Percentiles rank a stretch among this genome's conserved stretches.
Evolutionary conservation across 2,329 filamentous ascomycete genomes (phyloP).

Genomic region (Claviceps lovelessii): DNA sequence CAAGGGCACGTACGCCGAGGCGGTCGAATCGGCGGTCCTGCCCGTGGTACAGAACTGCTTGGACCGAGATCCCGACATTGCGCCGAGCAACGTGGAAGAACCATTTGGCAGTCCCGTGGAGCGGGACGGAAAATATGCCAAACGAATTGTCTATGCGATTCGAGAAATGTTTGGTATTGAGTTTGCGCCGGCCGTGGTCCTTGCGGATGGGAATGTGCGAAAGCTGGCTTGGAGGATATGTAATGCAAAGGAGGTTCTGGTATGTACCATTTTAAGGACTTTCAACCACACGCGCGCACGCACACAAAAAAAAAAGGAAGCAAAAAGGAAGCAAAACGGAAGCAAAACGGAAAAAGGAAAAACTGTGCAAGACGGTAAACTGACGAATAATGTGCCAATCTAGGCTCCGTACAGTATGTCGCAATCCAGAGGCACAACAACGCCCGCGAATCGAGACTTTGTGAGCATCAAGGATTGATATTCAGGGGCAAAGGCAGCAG

Average conservation of each 20-base stretch:
- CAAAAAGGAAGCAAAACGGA: too few relatives aligned
- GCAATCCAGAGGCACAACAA: conserved; percentile 45
- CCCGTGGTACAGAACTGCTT: conserved; percentile 84
- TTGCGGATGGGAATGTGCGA: conserved; percentile 76
- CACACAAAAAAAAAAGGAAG: too few relatives aligned
- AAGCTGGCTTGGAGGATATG: conserved; percentile 91
- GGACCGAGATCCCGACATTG: conserved; percentile 81
- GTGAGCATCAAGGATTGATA: conserved; percentile 13
- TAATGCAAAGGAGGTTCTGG: conserved; percentile 88
- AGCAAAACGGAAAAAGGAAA: too few relatives aligned
- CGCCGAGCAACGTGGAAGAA: conserved; percentile 65
- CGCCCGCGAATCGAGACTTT: conserved; percentile 35
- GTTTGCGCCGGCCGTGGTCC: conserved; percentile 82
- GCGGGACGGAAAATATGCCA: conserved; percentile 75
- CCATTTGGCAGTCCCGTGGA: conserved; percentile 75
- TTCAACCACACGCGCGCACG: too few relatives aligned
- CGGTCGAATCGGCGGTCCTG: conserved; percentile 64
- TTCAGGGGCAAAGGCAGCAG: too few relatives aligned
- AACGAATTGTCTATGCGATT: conserved; percentile 83
- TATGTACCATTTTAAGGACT: conserved; percentile 30
- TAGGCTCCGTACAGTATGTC: conserved; percentile 63
- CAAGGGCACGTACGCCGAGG: conserved; percentile 47
- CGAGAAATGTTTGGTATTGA: conserved; percentile 96
- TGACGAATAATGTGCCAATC: background rate
- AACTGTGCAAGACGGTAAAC: background rate